Evolutionary conservation across 257 asterid species (phyloP).

Genomic region (Fraxinus cuspidata): DNA sequence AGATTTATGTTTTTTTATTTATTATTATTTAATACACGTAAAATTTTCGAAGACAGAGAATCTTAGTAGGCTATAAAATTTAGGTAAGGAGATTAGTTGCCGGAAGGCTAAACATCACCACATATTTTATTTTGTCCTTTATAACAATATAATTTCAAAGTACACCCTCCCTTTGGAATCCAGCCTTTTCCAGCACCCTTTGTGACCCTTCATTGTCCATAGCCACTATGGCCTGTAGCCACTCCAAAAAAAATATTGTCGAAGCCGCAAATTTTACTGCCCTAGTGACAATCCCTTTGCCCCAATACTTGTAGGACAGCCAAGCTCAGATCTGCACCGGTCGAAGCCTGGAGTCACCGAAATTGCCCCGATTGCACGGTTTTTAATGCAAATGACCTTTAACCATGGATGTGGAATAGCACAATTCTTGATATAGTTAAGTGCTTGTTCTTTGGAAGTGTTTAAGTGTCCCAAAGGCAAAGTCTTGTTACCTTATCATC

Average conservation of each 20-base stretch:
- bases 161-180: constrained; percentile 46
- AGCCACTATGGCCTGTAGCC: constrained; percentile 55
- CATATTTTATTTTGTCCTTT: constrained; percentile 36
- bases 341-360: constrained; percentile 44
- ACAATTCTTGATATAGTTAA: constrained; percentile 27
- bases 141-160: constrained; percentile 29
- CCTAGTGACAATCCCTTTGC: constrained; percentile 44
- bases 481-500: constrained; percentile 51
- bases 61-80: too few relatives aligned
- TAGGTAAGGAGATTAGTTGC: constrained; percentile 11
- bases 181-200: not conserved
- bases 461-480: constrained; percentile 52
- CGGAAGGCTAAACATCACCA: constrained; percentile 39
- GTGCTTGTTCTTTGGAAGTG: constrained; percentile 40
- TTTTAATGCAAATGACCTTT: constrained; percentile 41
- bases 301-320: constrained; percentile 55
- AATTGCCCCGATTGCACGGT: constrained; percentile 47
- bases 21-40: not conserved
- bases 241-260: constrained; percentile 35
- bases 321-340: constrained; percentile 47
- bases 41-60: not conserved
- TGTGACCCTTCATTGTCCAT: constrained; percentile 39
- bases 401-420: constrained; percentile 51
- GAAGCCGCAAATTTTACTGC: constrained; percentile 43
- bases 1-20: too few relatives aligned